A percentile compares a stretch with the other conserved stretches of the same genome.
phyloP scores from a whole-genome alignment of 2,329 filamentous ascomycete genomes.

The Penicillium janthinellum region DNA sequence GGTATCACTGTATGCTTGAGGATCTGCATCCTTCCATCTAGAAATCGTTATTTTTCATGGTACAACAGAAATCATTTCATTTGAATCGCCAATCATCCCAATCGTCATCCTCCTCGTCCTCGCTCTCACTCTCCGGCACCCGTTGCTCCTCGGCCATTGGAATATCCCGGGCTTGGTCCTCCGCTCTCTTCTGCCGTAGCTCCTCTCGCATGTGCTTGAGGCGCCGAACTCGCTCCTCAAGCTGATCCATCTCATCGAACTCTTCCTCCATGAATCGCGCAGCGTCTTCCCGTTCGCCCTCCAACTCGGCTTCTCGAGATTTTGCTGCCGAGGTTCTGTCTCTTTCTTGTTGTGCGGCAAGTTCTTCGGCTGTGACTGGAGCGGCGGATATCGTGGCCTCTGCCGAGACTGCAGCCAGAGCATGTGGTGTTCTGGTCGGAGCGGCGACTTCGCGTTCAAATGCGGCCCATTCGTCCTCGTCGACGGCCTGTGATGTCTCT shows the following conservation, averaged over 20 bases:
- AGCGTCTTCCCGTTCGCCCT: constrained; percentile 76
- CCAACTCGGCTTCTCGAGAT: constrained; percentile 55
- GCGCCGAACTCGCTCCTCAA: constrained; percentile 69
- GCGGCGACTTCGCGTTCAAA: constrained; percentile 79
- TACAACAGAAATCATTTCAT: constrained; percentile 23
- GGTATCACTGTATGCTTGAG: constrained; percentile 41
- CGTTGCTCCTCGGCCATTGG: constrained; percentile 29
- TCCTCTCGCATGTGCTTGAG: constrained; percentile 73
- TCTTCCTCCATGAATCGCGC: constrained; percentile 72
- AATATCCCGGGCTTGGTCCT: constrained; percentile 30
- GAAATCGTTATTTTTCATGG: constrained; percentile 25
- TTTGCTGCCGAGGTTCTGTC: constrained; percentile 45
- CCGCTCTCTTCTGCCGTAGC: constrained; percentile 51
- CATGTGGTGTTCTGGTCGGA: constrained; percentile 38
- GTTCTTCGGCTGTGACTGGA: constrained; percentile 65
- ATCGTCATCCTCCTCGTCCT: constrained; percentile 60
- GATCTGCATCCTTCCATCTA: constrained; percentile 27
- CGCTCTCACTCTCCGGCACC: constrained; percentile 48
- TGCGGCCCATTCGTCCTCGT: constrained; percentile 83
- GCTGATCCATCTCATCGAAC: constrained; percentile 79
- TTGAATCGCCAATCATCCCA: constrained; percentile 50
- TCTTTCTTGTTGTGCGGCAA: constrained; percentile 58
- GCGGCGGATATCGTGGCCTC: constrained; percentile 68
- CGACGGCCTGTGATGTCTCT: constrained; percentile 44
- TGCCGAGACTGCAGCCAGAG: constrained; percentile 35